phyloP scores from a whole-genome alignment of 2,329 filamentous ascomycete species.

The Trichophyton simii region DNA sequence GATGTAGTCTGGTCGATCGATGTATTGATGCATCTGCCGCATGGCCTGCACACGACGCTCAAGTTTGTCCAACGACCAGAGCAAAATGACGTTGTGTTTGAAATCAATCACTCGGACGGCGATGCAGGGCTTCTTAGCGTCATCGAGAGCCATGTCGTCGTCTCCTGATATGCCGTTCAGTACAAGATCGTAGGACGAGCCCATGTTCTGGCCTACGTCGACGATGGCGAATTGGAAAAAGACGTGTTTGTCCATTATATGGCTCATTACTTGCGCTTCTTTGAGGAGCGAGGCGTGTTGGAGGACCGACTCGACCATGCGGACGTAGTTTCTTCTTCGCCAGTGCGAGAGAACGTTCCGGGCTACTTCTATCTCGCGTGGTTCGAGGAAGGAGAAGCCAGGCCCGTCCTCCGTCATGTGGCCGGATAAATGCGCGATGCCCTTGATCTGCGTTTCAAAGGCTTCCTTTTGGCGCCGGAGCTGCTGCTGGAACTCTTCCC shows the following conservation, averaged over 20 bases:
- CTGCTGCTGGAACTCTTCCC: slow-evolving; percentile 79
- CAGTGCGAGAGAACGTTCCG: slow-evolving; percentile 58
- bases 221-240: slow-evolving; percentile 92
- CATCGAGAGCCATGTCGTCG: slow-evolving; percentile 70
- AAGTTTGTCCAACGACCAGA: slow-evolving; percentile 92
- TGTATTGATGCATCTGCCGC: slow-evolving; percentile 93
- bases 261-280: slow-evolving; percentile 95
- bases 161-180: slow-evolving; percentile 80
- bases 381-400: slow-evolving; percentile 43
- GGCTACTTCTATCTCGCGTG: slow-evolving; percentile 60
- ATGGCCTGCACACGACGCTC: slow-evolving; percentile 77
- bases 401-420: slow-evolving; percentile 27
- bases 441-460: slow-evolving; percentile 73
- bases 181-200: slow-evolving; percentile 93
- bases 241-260: slow-evolving; percentile 83
- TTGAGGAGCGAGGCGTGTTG: slow-evolving; percentile 81
- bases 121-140: slow-evolving; percentile 76
- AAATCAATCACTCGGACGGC: slow-evolving; percentile 86
- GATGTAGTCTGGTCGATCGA: slow-evolving; percentile 87
- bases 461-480: slow-evolving; percentile 70
- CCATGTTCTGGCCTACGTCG: slow-evolving; percentile 74
- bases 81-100: slow-evolving; percentile 67
- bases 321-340: slow-evolving; percentile 74
- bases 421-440: slow-evolving; percentile 43
- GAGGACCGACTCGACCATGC: slow-evolving; percentile 83